Evolutionary conservation across 805 yeast species (phyloP), one percentile per base, ranked within the genome.

Genomic region (Candida yuanshanica): DNA sequence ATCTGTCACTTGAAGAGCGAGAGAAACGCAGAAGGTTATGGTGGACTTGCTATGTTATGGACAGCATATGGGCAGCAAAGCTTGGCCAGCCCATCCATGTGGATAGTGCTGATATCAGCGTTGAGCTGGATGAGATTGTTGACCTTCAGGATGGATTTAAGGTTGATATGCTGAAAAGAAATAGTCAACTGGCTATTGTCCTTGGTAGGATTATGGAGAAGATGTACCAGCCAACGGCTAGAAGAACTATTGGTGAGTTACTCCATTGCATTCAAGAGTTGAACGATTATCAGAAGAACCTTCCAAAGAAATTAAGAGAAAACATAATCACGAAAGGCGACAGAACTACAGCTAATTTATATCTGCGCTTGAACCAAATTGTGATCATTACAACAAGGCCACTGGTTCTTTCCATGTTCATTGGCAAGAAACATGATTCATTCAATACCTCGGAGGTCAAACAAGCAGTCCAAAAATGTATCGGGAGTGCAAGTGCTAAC

Each of bases 31-130:
- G 64, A 43, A 54, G 65, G 36, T 50, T 64, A 4, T 66, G 69
- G 69, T 66, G 70, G 70, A 63, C 70, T 10, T 59, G 61, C 17
- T 64, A 58, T 45, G 53, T 61, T 6, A 52, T 65, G 49, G 67
- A 64, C 37, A 57, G 62, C 17, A 54, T 61, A 18, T 65, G 68
- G 50, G 57, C 64, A n/a, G 63, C 68, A 4, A 59, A 65, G 29
- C 46, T 64, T 20, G 61, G 68, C 17, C 58, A 63, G 26, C 69
- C 69, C 0, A 53, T 56, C n/a, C 66, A 59, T 43, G 58, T 65
- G 27, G 58, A 57, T 31, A 54, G 50, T 32, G 48, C 57, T 35
- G 63, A 61, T 43, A 60, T 63, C 10, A 63, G 60, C 31, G 57
- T 58, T 17, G 67, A 61, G 17, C 41, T 58, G 7, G 45, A 42